A percentile compares a stretch with the other conserved stretches of the same genome.
phyloP scores from a whole-genome alignment of 768 basidiomycete species.

The Naganishia vishniacii region DNA sequence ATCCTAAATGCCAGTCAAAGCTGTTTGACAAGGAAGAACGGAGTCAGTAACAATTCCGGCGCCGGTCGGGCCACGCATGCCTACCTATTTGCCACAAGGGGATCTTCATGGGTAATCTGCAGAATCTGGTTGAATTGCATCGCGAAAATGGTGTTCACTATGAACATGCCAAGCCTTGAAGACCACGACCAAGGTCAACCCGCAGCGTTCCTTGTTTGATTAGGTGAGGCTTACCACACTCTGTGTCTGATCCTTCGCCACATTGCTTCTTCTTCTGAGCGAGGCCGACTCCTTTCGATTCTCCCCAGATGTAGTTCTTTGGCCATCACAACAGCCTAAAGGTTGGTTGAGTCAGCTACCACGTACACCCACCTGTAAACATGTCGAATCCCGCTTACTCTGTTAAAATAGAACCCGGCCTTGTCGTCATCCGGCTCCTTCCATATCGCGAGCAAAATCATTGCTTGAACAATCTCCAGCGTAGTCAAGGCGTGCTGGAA shows the following conservation, averaged over 20 bases:
- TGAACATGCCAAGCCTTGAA: conserved; percentile 33
- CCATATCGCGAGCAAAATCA: conserved; percentile 29
- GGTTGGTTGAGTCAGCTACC: not conserved
- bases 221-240: conserved; percentile 27
- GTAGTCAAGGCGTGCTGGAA: conserved; percentile 30
- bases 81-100: conserved; percentile 29
- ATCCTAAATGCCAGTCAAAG: conserved; percentile 30
- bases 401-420: conserved; percentile 31
- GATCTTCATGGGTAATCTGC: conserved; percentile 33
- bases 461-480: conserved; percentile 31
- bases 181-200: no score
- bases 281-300: conserved; percentile 25
- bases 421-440: conserved; percentile 39
- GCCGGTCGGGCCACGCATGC: not conserved
- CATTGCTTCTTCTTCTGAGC: conserved; percentile 23
- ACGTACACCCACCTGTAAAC: not conserved
- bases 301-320: conserved; percentile 32
- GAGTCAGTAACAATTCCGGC: no score
- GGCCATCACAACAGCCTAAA: conserved; percentile 28
- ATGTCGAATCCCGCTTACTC: not conserved
- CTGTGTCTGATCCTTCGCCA: conserved; percentile 27
- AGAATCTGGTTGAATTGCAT: conserved; percentile 35
- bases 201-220: no score
- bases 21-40: conserved; percentile 15
- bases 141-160: conserved; percentile 34